Evolutionary conservation across 140 eudicot genomes (phyloP).

Genomic region (Cichorium intybus): DNA sequence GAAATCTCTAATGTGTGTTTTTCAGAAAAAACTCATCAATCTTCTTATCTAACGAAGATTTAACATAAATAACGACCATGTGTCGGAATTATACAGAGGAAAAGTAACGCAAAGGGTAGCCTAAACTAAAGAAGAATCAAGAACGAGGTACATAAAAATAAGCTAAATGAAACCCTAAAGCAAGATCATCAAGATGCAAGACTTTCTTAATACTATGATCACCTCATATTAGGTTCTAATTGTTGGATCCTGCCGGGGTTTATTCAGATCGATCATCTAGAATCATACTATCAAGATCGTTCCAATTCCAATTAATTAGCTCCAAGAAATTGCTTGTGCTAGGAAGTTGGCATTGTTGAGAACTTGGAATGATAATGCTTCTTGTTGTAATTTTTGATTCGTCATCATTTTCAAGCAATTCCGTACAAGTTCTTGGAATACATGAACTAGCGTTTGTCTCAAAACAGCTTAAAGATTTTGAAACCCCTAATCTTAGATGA

Average conservation of each 20-base stretch:
- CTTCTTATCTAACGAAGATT: neutral
- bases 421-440: conserved; percentile 3
- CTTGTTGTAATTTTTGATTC: conserved; percentile 15
- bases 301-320: conserved; percentile 44
- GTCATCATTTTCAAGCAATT: conserved; percentile 20
- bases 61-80: neutral
- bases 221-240: conserved; percentile 34
- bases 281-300: conserved; percentile 45
- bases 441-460: conserved; percentile 14
- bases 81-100: neutral
- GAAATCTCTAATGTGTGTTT: too few species aligned
- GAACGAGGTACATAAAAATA: neutral
- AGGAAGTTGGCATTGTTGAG: conserved; percentile 20
- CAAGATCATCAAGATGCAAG: conserved; percentile 15
- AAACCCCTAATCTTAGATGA: conserved; percentile 10
- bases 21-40: neutral
- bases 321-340: conserved; percentile 27
- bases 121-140: neutral
- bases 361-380: conserved; percentile 21
- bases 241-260: conserved; percentile 58
- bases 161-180: neutral
- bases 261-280: conserved; percentile 55
- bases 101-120: neutral
- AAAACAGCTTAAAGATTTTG: conserved; percentile 9
- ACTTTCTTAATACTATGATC: neutral